These are phyloP conservation scores for Arabidopsis thaliana DNA, from an alignment of 345 rosid genomes.

Conservation along the genomic window DNA sequence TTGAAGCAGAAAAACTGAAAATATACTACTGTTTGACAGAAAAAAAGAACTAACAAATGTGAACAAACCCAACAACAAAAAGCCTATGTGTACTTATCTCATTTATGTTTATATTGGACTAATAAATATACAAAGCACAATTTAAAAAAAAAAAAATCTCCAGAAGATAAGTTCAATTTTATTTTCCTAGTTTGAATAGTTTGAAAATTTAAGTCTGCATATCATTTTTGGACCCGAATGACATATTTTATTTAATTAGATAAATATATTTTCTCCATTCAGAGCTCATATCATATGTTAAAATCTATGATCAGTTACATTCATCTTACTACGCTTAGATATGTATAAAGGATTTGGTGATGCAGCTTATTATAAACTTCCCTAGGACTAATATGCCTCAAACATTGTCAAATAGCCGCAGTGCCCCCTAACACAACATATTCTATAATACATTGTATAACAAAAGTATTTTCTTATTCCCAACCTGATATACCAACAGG, in stretches of 20 bases:
- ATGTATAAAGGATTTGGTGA: background rate
- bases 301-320: background rate
- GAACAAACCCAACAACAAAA: conserved; percentile 18
- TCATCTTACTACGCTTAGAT: background rate
- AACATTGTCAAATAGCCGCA: conserved; percentile 41
- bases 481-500: conserved; percentile 29
- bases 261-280: background rate
- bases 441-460: conserved; percentile 21
- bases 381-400: conserved; percentile 2
- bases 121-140: background rate
- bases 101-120: background rate
- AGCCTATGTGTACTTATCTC: background rate
- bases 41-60: background rate
- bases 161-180: background rate
- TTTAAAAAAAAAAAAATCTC: background rate
- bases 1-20: background rate
- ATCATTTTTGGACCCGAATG: background rate
- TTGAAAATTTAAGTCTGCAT: background rate
- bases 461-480: conserved; percentile 6
- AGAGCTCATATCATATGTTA: background rate
- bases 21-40: background rate
- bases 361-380: background rate
- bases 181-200: too few species aligned
- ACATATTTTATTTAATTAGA: background rate
- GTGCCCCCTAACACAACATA: conserved; percentile 26